phyloP scores from a whole-genome alignment of 768 basidiomycete genomes.

The Lanmaoa rubissima region DNA sequence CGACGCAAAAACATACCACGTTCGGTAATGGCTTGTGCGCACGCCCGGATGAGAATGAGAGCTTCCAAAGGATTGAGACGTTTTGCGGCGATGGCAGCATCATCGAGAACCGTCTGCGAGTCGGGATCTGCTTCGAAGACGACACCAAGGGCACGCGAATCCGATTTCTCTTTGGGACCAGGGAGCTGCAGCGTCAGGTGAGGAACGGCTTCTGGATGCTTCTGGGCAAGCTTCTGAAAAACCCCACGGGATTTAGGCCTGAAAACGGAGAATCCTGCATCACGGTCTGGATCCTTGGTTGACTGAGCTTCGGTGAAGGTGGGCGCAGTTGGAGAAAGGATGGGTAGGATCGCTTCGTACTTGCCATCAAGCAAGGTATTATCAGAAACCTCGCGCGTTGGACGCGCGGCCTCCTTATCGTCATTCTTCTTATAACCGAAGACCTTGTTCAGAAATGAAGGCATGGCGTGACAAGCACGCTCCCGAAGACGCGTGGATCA shows the following conservation, averaged over 20 bases:
- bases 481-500: slow-evolving; percentile 13
- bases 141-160: slow-evolving; percentile 48
- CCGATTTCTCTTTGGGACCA: slow-evolving; percentile 46
- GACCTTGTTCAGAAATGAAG: slow-evolving; percentile 76
- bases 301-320: slow-evolving; percentile 16
- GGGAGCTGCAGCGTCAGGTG: slow-evolving; percentile 65
- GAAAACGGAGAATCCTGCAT: slow-evolving; percentile 49
- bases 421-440: slow-evolving; percentile 72
- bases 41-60: slow-evolving; percentile 61
- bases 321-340: slow-evolving; percentile 34
- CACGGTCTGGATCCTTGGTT: slow-evolving; percentile 42
- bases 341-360: slow-evolving; percentile 66
- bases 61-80: slow-evolving; percentile 62
- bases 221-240: slow-evolving; percentile 36
- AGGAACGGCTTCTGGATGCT: slow-evolving; percentile 38
- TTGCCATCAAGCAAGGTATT: slow-evolving; percentile 65
- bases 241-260: slow-evolving; percentile 43
- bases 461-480: slow-evolving; percentile 35
- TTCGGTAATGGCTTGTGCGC: slow-evolving; percentile 62
- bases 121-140: slow-evolving; percentile 63
- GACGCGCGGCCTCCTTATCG: slow-evolving; percentile 39
- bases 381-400: slow-evolving; percentile 37
- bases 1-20: slow-evolving; percentile 46
- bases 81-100: slow-evolving; percentile 54
- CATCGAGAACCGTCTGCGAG: slow-evolving; percentile 44